Conservation (phyloP, 108 stramenopile genomes). For the Pseudonitzschia pungens region DNA sequence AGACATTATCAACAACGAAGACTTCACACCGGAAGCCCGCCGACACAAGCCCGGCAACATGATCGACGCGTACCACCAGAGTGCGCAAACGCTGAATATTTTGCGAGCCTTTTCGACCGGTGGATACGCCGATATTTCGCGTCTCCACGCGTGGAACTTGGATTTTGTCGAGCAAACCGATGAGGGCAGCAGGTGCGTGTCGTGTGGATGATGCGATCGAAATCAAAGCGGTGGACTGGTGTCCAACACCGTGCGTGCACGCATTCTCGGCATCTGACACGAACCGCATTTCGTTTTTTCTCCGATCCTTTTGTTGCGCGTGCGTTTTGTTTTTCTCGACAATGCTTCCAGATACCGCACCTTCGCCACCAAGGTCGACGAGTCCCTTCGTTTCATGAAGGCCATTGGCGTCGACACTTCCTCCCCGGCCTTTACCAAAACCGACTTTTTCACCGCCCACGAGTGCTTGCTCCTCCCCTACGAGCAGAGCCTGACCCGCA, state of each 20-base stretch:
- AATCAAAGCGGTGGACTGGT: background rate
- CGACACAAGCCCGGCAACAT: conserved; percentile 80
- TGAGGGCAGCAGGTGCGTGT: conserved; percentile 86
- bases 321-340: background rate
- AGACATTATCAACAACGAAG: conserved; percentile 95
- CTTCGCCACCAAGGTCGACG: conserved; percentile 91
- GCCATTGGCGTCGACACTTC: conserved; percentile 94
- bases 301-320: conserved; percentile 1
- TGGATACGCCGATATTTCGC: conserved; percentile 94
- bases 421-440: conserved; percentile 82
- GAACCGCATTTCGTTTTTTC: conserved; percentile 3
- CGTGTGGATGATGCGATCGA: background rate
- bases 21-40: conserved; percentile 90
- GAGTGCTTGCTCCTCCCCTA: conserved; percentile 97
- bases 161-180: conserved; percentile 96
- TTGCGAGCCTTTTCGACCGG: conserved; percentile 94
- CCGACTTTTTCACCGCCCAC: conserved; percentile 96
- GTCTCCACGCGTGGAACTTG: conserved; percentile 97
- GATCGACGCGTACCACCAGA: conserved; percentile 91
- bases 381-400: conserved; percentile 95
- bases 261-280: conserved; percentile 2
- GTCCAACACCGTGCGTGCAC: background rate
- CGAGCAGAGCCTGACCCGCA: conserved; percentile 95
- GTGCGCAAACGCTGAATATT: conserved; percentile 95
- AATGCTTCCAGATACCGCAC: conserved; percentile 68